Percentiles rank a stretch among this genome's conserved stretches.
These are phyloP conservation scores for Delphinella strobiligena DNA, from an alignment of 2,329 filamentous ascomycete species.

Conservation along the genomic window DNA sequence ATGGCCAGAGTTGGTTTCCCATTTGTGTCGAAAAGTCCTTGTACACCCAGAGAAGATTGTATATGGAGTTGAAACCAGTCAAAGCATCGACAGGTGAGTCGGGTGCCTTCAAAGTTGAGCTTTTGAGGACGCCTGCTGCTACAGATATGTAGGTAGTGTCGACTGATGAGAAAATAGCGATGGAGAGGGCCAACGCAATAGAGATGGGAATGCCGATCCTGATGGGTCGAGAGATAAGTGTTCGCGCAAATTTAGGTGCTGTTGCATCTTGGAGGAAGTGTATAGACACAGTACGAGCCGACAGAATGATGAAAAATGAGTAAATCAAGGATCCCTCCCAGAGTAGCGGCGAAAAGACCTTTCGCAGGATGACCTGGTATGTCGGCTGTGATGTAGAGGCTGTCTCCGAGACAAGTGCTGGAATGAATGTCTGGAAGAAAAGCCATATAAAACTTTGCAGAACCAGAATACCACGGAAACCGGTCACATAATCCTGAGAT, in stretches of 20 bases:
- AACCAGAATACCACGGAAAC: conserved; percentile 32
- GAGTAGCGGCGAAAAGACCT: conserved; percentile 32
- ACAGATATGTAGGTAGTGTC: conserved; percentile 22
- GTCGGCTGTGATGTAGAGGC: conserved; percentile 25
- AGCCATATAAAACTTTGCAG: conserved; percentile 32
- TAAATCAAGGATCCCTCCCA: conserved; percentile 35
- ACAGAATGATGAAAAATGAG: conserved; percentile 34
- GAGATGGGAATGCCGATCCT: conserved; percentile 30
- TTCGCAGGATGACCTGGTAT: conserved; percentile 31
- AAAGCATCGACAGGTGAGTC: conserved; percentile 1
- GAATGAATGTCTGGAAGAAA: conserved; percentile 33
- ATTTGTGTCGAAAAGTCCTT: conserved; percentile 25
- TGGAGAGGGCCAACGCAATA: conserved; percentile 28
- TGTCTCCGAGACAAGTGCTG: not conserved
- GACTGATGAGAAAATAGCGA: conserved; percentile 23
- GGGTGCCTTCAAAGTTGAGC: not conserved
- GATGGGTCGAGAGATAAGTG: conserved; percentile 30
- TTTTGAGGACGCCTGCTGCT: not conserved
- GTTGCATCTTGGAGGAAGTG: conserved; percentile 28
- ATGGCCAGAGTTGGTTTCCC: conserved; percentile 29
- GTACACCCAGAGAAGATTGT: conserved; percentile 34
- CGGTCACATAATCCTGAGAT: conserved; percentile 24
- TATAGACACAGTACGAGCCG: conserved; percentile 30
- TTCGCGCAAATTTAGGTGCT: conserved; percentile 24
- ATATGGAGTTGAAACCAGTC: conserved; percentile 30